Base-by-base conservation (phyloP, 1,284 basidiomycete genomes). In the Xerocomus amazonicus region DNA sequence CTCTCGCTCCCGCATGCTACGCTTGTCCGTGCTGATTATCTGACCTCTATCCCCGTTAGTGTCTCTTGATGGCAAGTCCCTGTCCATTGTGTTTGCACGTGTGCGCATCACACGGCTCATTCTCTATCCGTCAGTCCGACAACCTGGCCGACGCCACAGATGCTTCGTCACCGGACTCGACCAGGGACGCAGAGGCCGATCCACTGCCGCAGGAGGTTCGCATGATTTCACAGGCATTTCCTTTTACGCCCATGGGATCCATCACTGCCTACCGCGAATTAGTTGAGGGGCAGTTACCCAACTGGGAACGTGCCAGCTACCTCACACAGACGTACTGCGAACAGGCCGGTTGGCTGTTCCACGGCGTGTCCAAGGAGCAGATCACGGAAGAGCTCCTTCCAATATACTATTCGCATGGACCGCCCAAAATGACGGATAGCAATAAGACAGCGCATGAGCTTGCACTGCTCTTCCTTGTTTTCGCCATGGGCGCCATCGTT, bases 261-360 rank as follows among this genome's bases (percentile, higher is more conserved):
- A 58, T 72, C 1, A 59, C 66, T 6, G 72, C 73, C 23, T 72
- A 80, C 12, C 74, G 77, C 52, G 69, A 71, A 28, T 58, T 81
- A 32, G 74, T 87, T 35, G 70, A 76, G 37, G 66, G 70, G 0
- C 74, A 79, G 52, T 71, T 84, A 10, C 83, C 83, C 0, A 52
- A 70, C 1, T 75, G 69, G 59, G 70, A 73, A 10, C 73, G 71
- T 3, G 81, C 82, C 0, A 59, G 67, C 12, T 59, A 62, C 2
- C 70, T 85, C 8, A 69, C 71, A 16, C 70, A 79, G 28, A 71
- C 69, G 0, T 87, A 83, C 60, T 72, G 80, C 42, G 68, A 73
- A n/a, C 76, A 81, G 45, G 77, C 77, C 3, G 70, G 70, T 0
- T 86, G 83, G 84, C 51, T 84, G 12, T 83, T 79, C 58, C 75